These are phyloP conservation scores for Pseudogymnoascus sp. DNA, from an alignment of 2,329 filamentous ascomycete genomes.

Conservation along the genomic window DNA sequence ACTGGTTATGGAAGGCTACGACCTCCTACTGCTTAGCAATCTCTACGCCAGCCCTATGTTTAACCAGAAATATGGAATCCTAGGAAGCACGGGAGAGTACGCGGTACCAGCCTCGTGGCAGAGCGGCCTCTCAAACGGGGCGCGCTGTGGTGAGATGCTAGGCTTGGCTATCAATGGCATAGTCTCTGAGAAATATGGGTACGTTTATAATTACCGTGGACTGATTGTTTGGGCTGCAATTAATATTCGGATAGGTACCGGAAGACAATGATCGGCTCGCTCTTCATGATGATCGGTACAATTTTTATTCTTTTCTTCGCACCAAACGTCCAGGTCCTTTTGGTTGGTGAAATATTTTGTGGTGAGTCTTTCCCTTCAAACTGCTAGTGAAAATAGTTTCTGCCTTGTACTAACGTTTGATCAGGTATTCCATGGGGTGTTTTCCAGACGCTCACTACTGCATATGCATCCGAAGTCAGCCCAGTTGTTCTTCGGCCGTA, in stretches of 20 bases:
- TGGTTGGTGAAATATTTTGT: slow-evolving; percentile 40
- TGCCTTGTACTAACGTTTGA: neutral
- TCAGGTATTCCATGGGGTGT: slow-evolving; percentile 39
- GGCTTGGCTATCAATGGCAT: slow-evolving; percentile 36
- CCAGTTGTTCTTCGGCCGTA: slow-evolving; percentile 42
- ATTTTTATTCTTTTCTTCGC: slow-evolving; percentile 45
- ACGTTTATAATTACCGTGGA: slow-evolving; percentile 34
- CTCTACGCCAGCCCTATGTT: slow-evolving; percentile 28
- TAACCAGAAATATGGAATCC: slow-evolving; percentile 25
- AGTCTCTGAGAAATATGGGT: slow-evolving; percentile 39
- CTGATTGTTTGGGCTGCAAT: slow-evolving; percentile 37
- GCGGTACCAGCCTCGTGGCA: slow-evolving; percentile 36
- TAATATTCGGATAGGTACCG: slow-evolving; percentile 31
- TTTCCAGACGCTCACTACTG: slow-evolving; percentile 34
- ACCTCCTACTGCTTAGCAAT: slow-evolving; percentile 28
- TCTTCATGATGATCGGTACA: slow-evolving; percentile 35
- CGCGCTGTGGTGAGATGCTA: slow-evolving; percentile 33
- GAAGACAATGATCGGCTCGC: slow-evolving; percentile 37
- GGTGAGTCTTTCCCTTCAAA: slow-evolving; percentile 34
- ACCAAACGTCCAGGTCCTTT: slow-evolving; percentile 35
- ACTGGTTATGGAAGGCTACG: slow-evolving; percentile 34
- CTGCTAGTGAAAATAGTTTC: slow-evolving; percentile 28
- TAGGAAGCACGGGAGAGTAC: slow-evolving; percentile 25
- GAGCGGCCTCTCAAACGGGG: slow-evolving; percentile 33
- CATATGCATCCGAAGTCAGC: slow-evolving; percentile 37